These are phyloP conservation scores for Gracilaria domingensis DNA, from an alignment of 23 red algal genomes.

Conservation along the genomic window DNA sequence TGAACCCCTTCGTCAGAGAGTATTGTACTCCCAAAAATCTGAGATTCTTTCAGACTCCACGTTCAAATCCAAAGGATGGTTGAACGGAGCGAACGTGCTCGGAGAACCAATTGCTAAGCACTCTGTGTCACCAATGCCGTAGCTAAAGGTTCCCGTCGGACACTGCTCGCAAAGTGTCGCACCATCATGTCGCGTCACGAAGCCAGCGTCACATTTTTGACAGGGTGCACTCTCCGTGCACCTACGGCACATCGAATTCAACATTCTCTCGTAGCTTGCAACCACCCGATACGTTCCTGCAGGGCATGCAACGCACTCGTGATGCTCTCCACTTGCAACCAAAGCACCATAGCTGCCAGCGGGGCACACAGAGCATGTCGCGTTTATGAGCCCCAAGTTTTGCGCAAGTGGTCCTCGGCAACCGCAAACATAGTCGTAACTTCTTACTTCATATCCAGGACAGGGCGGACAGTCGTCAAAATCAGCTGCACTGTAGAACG, in stretches of 20 bases:
- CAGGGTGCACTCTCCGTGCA: neutral
- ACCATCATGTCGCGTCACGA: slow-evolving; percentile 2
- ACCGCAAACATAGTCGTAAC: neutral
- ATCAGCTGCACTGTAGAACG: no score
- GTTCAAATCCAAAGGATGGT: neutral
- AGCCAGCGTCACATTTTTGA: neutral
- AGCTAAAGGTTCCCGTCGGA: slow-evolving; percentile 3
- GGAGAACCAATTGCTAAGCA: slow-evolving; percentile 7
- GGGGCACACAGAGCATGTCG: slow-evolving; percentile 17
- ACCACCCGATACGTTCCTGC: slow-evolving; percentile 21
- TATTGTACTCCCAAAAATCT: no score
- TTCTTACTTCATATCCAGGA: neutral
- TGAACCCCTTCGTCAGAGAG: no score
- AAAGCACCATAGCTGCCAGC: neutral
- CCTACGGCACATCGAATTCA: neutral
- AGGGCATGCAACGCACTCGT: neutral
- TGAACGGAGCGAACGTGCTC: neutral
- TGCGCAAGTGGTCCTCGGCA: neutral
- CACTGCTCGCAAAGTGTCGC: slow-evolving; percentile 8
- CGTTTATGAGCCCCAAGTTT: slow-evolving; percentile 13
- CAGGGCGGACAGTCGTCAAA: neutral
- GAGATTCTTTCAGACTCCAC: neutral
- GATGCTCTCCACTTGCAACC: neutral
- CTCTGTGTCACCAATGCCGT: slow-evolving; percentile 16
- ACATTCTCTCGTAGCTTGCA: neutral